Conservation (phyloP, 2,329 filamentous ascomycete species). For the Penicillium sp. region DNA sequence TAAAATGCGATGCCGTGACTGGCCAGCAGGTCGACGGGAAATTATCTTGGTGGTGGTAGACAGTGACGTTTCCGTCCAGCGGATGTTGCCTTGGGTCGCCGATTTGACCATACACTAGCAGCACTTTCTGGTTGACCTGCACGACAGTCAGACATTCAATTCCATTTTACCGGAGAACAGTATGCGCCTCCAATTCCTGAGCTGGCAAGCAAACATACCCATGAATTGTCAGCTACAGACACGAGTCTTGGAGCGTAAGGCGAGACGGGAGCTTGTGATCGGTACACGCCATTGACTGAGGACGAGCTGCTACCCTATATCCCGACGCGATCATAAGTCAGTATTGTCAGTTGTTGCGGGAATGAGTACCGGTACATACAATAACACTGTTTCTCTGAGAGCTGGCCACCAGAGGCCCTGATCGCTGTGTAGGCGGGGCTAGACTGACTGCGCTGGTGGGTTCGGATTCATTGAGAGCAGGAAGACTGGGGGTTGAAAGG, state of each 20-base stretch:
- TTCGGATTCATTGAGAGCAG: slow-evolving; percentile 51
- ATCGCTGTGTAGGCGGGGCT: slow-evolving; percentile 47
- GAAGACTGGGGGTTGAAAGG: slow-evolving; percentile 64
- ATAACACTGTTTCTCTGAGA: slow-evolving; percentile 47
- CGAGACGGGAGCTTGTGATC: slow-evolving; percentile 64
- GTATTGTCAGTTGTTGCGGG: neutral
- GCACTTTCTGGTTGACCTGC: slow-evolving; percentile 87
- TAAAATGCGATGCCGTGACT: slow-evolving; percentile 86
- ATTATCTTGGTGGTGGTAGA: slow-evolving; percentile 78
- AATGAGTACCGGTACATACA: slow-evolving; percentile 31
- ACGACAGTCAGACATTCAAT: slow-evolving; percentile 7
- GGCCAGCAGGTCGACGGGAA: slow-evolving; percentile 86
- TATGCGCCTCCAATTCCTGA: neutral
- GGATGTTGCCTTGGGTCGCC: slow-evolving; percentile 67
- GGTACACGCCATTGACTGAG: slow-evolving; percentile 40
- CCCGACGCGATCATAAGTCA: slow-evolving; percentile 4
- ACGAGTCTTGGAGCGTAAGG: slow-evolving; percentile 77
- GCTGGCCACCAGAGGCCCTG: slow-evolving; percentile 42
- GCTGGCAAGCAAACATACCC: slow-evolving; percentile 60
- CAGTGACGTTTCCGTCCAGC: slow-evolving; percentile 75
- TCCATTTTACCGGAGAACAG: neutral
- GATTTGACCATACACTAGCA: slow-evolving; percentile 78
- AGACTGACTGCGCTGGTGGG: slow-evolving; percentile 35
- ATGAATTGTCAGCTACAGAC: slow-evolving; percentile 77
- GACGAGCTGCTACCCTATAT: slow-evolving; percentile 38